phyloP scores from a whole-genome alignment of 164 flowering plant genomes.

The Stephania yunnanensis region DNA sequence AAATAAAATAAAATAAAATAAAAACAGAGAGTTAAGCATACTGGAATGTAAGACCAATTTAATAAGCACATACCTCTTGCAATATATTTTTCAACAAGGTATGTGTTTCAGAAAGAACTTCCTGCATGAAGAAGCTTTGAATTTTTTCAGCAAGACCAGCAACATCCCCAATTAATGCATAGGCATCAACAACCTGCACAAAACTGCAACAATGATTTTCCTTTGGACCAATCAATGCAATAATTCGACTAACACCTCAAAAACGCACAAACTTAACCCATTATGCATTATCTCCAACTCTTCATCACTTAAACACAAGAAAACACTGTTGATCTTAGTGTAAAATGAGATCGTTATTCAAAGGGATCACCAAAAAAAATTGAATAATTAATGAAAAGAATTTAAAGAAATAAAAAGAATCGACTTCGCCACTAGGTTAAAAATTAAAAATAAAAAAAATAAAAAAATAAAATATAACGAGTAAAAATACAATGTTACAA shows the following conservation, averaged over 20 bases:
- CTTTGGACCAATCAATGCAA: not conserved
- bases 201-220: constrained; percentile 5
- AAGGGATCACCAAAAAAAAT: not conserved
- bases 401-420: not conserved
- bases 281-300: not conserved
- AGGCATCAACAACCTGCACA: constrained; percentile 90
- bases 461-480: too few species aligned
- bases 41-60: not conserved
- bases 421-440: not conserved
- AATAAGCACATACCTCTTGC: constrained; percentile 46
- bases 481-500: not conserved
- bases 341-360: not conserved
- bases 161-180: constrained; percentile 89
- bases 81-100: constrained; percentile 58
- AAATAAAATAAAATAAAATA: too few species aligned
- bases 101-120: constrained; percentile 86
- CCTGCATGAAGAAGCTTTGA: constrained; percentile 97
- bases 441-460: too few species aligned
- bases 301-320: not conserved
- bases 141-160: constrained; percentile 96
- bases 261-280: not conserved
- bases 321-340: not conserved
- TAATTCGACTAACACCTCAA: not conserved
- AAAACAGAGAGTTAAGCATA: too few species aligned
- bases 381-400: not conserved